These are phyloP conservation scores for Prunus fruticosa DNA, from an alignment of 306 rosid genomes.

Conservation along the genomic window DNA sequence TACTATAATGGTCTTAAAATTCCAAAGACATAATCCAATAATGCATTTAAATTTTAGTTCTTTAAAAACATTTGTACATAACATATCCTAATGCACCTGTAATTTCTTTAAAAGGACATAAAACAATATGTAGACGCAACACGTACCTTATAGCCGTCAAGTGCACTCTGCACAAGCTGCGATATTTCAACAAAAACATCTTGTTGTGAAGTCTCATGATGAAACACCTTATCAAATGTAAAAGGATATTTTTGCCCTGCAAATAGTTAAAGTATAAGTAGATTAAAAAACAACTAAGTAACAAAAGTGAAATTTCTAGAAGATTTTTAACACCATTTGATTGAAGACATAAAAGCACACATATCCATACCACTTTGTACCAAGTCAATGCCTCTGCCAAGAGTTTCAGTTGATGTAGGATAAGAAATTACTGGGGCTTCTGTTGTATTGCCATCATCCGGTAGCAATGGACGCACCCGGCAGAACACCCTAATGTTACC, in stretches of 20 bases:
- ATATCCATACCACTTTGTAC: slow-evolving; percentile 60
- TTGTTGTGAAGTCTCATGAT: slow-evolving; percentile 74
- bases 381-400: slow-evolving; percentile 82
- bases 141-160: slow-evolving; percentile 93
- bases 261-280: slow-evolving; percentile 10
- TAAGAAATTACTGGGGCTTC: slow-evolving; percentile 59
- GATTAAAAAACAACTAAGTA: not conserved
- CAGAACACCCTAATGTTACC: slow-evolving; percentile 96
- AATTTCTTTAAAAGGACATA: not conserved
- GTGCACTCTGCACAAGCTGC: slow-evolving; percentile 95
- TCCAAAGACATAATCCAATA: not conserved
- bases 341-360: not conserved
- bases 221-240: slow-evolving; percentile 92
- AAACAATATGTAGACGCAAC: not conserved
- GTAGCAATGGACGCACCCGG: slow-evolving; percentile 85
- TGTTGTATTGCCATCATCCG: slow-evolving; percentile 68
- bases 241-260: slow-evolving; percentile 82
- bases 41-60: not conserved
- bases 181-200: slow-evolving; percentile 89
- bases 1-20: not conserved
- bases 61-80: not conserved
- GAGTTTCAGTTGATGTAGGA: slow-evolving; percentile 77
- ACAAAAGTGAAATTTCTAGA: not conserved
- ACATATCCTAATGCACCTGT: not conserved
- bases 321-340: not conserved